Evolutionary conservation across 1,284 basidiomycete genomes (phyloP), one percentile per base, ranked within the genome.

Genomic region (Ustilago xerochloae): DNA sequence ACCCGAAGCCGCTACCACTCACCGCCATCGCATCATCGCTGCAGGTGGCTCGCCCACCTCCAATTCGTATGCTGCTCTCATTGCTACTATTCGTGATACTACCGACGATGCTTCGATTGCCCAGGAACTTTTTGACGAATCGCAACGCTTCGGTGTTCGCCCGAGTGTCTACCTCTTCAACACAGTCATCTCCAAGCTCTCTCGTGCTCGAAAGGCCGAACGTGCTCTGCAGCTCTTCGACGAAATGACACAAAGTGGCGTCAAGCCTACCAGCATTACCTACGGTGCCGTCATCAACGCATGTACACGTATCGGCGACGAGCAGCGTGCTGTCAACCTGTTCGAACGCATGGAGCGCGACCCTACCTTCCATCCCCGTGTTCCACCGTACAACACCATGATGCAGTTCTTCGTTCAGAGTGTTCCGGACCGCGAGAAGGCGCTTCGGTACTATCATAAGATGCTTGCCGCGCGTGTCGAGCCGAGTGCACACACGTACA

Each of bases 311-410:
- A 94, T 97, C 7, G 96, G 97, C 4, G 95, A 99, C 84, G 90
- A 90, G 18, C 87, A 88, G 18, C 90, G 90, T 0, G 97, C 97
- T 1, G 92, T 93, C 82, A 87, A 87, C 13, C 86, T 98, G 52
- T 98, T 97, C 85, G 85, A 87, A 55, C 93, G 96, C 86, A 99
- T 99, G 96, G 85, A 87, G 8, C 74, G 84, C 39, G 88, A 90
- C 75, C 87, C 86, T 28, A 90, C 90, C 76, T 98, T 94, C 88
- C 91, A 88, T 85, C 91, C 95, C 8, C 88, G 94, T 7, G 91
- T 97, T 1, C 96, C 97, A 22, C 96, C 96, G 6, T 93, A 90
- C 87, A 99, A 97, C 86, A 97, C 93, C 36, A 97, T 99, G 95
- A 97, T 99, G 89, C 97, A 99, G 85, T 89, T 96, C 82, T 97